Evolutionary conservation across 805 yeast species (phyloP).

Genomic region (Saccharomycopsis vini): DNA sequence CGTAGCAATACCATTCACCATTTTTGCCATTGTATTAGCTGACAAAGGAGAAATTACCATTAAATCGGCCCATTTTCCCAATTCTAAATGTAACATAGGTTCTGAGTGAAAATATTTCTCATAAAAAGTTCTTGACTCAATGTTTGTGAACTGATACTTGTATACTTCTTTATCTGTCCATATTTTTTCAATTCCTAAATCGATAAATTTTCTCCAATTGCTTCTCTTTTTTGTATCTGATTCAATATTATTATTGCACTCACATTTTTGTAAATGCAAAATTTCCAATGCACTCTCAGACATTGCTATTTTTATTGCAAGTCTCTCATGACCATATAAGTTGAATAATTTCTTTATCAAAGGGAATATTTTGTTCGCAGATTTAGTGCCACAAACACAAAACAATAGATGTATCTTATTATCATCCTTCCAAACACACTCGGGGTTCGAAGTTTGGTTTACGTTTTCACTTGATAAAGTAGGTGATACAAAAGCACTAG

Average conservation of each 20-base stretch:
- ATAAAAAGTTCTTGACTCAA: constrained; percentile 1
- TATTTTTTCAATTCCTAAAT: constrained; percentile 14
- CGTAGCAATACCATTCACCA: constrained; percentile 69
- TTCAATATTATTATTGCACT: background rate
- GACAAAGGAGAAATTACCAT: constrained; percentile 68
- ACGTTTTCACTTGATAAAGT: constrained; percentile 5
- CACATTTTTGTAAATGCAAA: constrained; percentile 1
- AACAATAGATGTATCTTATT: constrained; percentile 78
- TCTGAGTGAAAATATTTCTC: constrained; percentile 28
- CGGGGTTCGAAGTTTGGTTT: background rate
- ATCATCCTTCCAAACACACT: constrained; percentile 43
- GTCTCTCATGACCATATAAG: constrained; percentile 61
- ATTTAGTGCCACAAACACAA: constrained; percentile 94
- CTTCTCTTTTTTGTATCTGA: constrained; percentile 12
- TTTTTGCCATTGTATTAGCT: constrained; percentile 70
- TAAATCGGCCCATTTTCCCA: constrained; percentile 79
- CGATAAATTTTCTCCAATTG: constrained; percentile 15
- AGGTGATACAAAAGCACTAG: constrained; percentile 5
- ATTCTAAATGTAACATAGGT: constrained; percentile 68
- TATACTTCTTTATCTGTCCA: constrained; percentile 15
- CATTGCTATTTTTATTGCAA: constrained; percentile 76
- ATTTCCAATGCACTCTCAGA: constrained; percentile 32
- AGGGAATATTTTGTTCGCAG: constrained; percentile 84
- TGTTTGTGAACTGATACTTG: constrained; percentile 5
- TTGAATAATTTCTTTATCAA: constrained; percentile 81